These are phyloP conservation scores for Penicillium bovifimosum DNA, from an alignment of 495 filamentous ascomycete species.

Conservation along the genomic window DNA sequence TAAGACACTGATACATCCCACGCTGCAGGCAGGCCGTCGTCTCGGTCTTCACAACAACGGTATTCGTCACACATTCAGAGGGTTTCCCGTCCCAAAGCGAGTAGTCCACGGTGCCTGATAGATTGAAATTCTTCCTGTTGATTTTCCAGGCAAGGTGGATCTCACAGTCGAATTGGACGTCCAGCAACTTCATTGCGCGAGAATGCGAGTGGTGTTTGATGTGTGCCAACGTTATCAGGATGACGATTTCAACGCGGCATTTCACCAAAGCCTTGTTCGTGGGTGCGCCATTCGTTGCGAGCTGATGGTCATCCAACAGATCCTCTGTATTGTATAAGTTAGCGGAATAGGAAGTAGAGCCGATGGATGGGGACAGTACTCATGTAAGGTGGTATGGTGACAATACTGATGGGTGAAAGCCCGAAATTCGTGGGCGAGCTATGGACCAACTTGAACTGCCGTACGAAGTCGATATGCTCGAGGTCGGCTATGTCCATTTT, in stretches of 20 bases:
- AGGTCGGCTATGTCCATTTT: background rate
- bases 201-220: background rate
- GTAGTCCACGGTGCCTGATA: background rate
- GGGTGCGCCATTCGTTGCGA: background rate
- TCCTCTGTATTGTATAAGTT: background rate
- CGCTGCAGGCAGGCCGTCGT: background rate
- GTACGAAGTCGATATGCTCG: background rate
- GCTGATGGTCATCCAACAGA: background rate
- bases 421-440: background rate
- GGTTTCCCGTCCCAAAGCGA: background rate
- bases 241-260: background rate
- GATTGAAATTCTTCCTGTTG: background rate
- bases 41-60: background rate
- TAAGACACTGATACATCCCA: background rate
- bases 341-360: background rate
- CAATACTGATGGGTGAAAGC: background rate
- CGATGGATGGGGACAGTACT: background rate
- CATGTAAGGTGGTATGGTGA: background rate
- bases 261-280: background rate
- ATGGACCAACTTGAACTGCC: background rate
- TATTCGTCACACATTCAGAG: background rate
- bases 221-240: background rate
- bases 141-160: background rate
- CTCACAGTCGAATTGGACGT: background rate
- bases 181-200: background rate